Base-by-base conservation (phyloP, 2,329 filamentous ascomycete species). In the Paraconiothyrium sp. region DNA sequence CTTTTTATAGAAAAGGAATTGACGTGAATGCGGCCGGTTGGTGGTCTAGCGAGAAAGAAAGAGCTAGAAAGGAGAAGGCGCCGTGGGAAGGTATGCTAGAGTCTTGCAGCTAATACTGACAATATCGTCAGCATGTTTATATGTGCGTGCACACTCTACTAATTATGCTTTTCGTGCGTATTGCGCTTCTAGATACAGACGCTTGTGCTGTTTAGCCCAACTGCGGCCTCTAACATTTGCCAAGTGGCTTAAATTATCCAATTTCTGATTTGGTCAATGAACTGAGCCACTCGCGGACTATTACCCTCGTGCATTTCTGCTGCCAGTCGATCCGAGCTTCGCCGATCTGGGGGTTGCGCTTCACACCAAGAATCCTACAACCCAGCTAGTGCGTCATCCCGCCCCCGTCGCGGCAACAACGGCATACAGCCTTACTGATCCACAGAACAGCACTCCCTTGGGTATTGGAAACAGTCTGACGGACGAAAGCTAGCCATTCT, bases 81-180 rank as follows among this genome's bases (percentile, higher is more conserved):
- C 30, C 54, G 30, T 56, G 54, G 54, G 27, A 47, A 27, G 54
- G 16, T 27, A 39, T 56, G 54, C 32, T 56, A 27, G 51, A 44
- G 22, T 52, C n/a, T 7, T 37, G 49, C 20, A 46, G 43, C 43
- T 13, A 13, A 46, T 24, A 20, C 24, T 4, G 20, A 9, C n/a
- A 20, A 46, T 10, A 20, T 9, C 20, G n/a, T 7, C 11, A 46
- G 20, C 6, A 24, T 7, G n/a, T 13, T 2, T 46, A 8, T 10
- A 46, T 14, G 11, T 24, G 43, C 20, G 43, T 46, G 11, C 20
- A 22, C 9, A 22, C 43, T 11, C 43, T 7, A 46, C 20, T 22
- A 14, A 16, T 22, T 9, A 49, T 35, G 27, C 13, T 9, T 34
- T 34, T 35, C 13, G 13, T 1, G 24, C 10, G 10, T 22, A 24